A percentile compares a stretch with the other conserved stretches of the same genome.
Conservation (phyloP, 805 yeast species). For the Zygosaccharomyces siamensis region DNA sequence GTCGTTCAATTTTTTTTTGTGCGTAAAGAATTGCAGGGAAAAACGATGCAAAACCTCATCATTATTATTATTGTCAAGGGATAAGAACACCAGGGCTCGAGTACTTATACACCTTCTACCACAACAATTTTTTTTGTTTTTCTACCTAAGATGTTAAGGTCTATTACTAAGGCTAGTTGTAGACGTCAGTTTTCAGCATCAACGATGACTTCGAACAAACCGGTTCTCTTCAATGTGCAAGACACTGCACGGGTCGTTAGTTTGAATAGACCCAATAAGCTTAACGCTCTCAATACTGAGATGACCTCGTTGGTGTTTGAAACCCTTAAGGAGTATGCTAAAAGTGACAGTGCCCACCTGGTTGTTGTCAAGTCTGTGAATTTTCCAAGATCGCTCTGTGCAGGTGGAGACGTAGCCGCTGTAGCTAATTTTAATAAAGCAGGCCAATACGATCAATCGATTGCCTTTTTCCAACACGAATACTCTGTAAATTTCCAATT, state of each 20-base stretch:
- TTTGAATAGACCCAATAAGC: conserved; percentile 73
- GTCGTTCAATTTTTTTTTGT: background rate
- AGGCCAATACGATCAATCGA: conserved; percentile 45
- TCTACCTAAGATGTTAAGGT: background rate
- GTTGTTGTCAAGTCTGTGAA: conserved; percentile 53
- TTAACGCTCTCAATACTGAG: conserved; percentile 74
- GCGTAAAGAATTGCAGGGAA: background rate
- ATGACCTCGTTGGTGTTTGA: conserved; percentile 74
- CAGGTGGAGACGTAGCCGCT: conserved; percentile 93
- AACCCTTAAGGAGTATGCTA: conserved; percentile 69
- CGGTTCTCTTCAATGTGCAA: conserved; percentile 25
- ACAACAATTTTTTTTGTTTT: background rate
- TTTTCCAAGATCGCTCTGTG: conserved; percentile 74
- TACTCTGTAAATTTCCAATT: conserved; percentile 75
- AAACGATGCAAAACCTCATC: background rate
- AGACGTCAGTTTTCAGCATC: background rate
- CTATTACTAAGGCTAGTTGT: background rate
- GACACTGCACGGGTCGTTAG: conserved; percentile 64
- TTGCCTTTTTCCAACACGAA: conserved; percentile 70
- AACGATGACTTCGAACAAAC: conserved; percentile 8
- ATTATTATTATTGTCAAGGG: background rate
- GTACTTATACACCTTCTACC: background rate
- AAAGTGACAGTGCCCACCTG: conserved; percentile 58
- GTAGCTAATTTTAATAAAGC: conserved; percentile 58
- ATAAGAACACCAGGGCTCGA: background rate